A percentile compares a stretch with the other conserved stretches of the same genome.
Evolutionary conservation across 208 protist genomes (phyloP).

Genomic region (Acanthamoeba healyi): DNA sequence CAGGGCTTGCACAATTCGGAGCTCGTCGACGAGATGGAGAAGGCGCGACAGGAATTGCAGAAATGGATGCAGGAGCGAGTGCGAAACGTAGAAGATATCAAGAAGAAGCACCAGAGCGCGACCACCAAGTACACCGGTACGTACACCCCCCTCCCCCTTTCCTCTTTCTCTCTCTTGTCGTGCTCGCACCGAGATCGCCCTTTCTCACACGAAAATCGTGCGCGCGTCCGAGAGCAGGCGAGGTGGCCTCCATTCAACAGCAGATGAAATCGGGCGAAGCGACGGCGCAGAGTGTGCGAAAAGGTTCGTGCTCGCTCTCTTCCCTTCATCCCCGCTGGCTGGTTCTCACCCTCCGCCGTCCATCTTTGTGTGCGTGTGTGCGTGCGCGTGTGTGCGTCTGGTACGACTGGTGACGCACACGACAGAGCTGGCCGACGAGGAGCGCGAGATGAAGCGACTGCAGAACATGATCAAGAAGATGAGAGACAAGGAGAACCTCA

Average conservation of each 20-base stretch:
- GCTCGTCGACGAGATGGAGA: slow-evolving; percentile 36
- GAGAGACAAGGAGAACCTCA: slow-evolving; percentile 30
- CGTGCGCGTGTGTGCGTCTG: no score
- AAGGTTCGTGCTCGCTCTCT: not conserved
- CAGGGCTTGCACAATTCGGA: slow-evolving; percentile 35
- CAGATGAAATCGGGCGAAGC: slow-evolving; percentile 34
- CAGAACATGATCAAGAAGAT: slow-evolving; percentile 3
- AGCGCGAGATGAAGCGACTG: slow-evolving; percentile 32
- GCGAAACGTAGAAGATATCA: slow-evolving; percentile 9
- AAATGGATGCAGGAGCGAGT: slow-evolving; percentile 59
- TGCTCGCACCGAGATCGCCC: no score
- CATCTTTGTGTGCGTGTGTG: no score
- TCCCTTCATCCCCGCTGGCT: not conserved
- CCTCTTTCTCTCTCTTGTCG: no score
- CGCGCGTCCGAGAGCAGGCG: no score
- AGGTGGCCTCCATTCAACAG: not conserved
- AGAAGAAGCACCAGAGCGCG: slow-evolving; percentile 3
- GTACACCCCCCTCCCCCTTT: not conserved
- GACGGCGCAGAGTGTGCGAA: not conserved
- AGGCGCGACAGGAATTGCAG: not conserved
- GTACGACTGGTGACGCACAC: no score
- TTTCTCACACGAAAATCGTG: no score
- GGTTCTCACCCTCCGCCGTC: not conserved
- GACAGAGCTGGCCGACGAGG: slow-evolving; percentile 34
- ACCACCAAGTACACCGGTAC: not conserved